Conservation (phyloP, 2,329 filamentous ascomycete genomes). For the Rutstroemia sp. region DNA sequence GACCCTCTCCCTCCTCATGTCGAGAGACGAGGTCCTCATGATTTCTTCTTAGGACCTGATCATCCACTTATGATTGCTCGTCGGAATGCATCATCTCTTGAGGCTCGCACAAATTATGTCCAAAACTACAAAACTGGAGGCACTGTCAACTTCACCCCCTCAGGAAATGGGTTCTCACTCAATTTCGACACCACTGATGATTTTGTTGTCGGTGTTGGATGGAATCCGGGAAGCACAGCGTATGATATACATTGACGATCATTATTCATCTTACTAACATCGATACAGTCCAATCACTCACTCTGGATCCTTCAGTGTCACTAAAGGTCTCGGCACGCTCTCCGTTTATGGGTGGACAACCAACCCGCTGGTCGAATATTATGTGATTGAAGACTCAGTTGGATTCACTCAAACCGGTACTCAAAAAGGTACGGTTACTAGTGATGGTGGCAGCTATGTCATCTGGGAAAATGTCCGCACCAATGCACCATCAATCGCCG, state of each 20-base stretch:
- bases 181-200: conserved; percentile 11
- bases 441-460: conserved; percentile 46
- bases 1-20: not conserved
- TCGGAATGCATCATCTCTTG: not conserved
- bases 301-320: conserved; percentile 32
- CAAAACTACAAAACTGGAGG: conserved; percentile 16
- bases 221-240: conserved; percentile 11
- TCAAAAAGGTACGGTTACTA: conserved; percentile 42
- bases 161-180: conserved; percentile 1
- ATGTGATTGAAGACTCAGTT: conserved; percentile 48
- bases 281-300: conserved; percentile 31
- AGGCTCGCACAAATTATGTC: conserved; percentile 8
- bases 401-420: conserved; percentile 40
- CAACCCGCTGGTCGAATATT: conserved; percentile 50
- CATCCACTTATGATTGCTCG: conserved; percentile 1
- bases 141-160: conserved; percentile 7
- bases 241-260: not conserved
- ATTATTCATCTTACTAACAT: not conserved
- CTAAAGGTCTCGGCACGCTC: conserved; percentile 39
- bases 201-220: conserved; percentile 17
- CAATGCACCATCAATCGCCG: conserved; percentile 14
- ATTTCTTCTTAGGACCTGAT: conserved; percentile 9
- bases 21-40: not conserved
- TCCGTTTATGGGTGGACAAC: conserved; percentile 50
- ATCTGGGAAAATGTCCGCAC: conserved; percentile 28